phyloP scores from a whole-genome alignment of 177 flowering plant species.

The Vitis hybrid region DNA sequence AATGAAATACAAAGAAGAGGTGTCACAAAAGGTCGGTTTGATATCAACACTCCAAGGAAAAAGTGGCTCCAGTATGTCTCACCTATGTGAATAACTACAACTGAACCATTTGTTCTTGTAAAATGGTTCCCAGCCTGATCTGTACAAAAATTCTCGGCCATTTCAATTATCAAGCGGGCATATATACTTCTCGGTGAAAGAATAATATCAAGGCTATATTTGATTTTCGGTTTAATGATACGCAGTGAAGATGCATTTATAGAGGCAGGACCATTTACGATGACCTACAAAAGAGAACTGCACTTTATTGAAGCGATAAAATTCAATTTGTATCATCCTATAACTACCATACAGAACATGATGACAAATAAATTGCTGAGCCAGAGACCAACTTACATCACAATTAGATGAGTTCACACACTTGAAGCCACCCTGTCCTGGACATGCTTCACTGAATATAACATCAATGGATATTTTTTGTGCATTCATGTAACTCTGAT shows the following conservation, averaged over 20 bases:
- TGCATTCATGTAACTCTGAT: conserved; percentile 42
- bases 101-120: conserved; percentile 40
- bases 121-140: conserved; percentile 53
- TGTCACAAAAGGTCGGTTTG: neutral
- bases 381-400: conserved; percentile 35
- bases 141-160: conserved; percentile 47
- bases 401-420: conserved; percentile 49
- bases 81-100: conserved; percentile 43
- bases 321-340: neutral
- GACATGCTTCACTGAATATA: conserved; percentile 54
- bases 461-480: conserved; percentile 32
- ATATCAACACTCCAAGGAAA: neutral
- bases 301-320: neutral
- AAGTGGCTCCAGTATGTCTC: conserved; percentile 1
- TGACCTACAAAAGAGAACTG: conserved; percentile 29
- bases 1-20: conserved; percentile 5
- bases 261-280: conserved; percentile 40
- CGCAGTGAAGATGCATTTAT: conserved; percentile 39
- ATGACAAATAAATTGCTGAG: neutral
- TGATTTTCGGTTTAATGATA: conserved; percentile 27
- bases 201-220: conserved; percentile 35
- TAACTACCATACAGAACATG: neutral
- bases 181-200: conserved; percentile 26
- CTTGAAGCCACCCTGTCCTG: conserved; percentile 47
- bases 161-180: conserved; percentile 39